Evolutionary conservation across 345 rosid genomes (phyloP).

Genomic region (Eucalyptus cloeziana): DNA sequence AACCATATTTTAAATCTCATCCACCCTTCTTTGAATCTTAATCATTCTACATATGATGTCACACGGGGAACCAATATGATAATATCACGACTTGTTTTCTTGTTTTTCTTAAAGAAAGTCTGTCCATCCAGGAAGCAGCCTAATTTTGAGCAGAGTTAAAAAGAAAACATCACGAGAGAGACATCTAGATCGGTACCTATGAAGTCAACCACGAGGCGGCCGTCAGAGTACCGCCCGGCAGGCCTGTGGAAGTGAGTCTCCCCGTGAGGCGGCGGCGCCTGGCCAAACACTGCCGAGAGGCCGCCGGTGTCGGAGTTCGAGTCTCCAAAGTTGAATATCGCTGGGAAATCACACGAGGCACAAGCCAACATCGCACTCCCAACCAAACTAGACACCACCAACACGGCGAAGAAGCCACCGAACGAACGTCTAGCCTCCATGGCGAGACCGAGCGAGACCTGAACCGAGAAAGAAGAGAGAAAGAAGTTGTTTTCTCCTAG

Average conservation of each 20-base stretch:
- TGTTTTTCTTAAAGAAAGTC: not conserved
- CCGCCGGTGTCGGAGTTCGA: conserved; percentile 95
- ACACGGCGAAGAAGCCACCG: not conserved
- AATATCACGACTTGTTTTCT: not conserved
- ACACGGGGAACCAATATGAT: not conserved
- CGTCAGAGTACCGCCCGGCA: conserved; percentile 76
- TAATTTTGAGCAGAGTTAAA: not conserved
- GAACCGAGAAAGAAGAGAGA: not conserved
- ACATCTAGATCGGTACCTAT: conserved; percentile 28
- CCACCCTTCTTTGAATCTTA: not conserved
- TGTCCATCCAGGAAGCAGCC: not conserved
- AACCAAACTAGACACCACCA: not conserved
- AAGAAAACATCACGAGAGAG: not conserved
- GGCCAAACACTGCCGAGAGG: conserved; percentile 76
- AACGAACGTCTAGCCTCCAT: not conserved
- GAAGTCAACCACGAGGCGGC: conserved; percentile 82
- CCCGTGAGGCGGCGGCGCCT: conserved; percentile 61
- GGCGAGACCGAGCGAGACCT: not conserved
- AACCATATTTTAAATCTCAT: not conserved
- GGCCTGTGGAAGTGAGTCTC: conserved; percentile 60
- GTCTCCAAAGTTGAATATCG: conserved; percentile 87
- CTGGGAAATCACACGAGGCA: conserved; percentile 40
- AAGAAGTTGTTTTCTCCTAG: not conserved
- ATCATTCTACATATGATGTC: not conserved
- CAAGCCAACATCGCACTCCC: not conserved